phyloP scores from a whole-genome alignment of 192 early-diverging fungal species.

The Cladochytrium replicatum region DNA sequence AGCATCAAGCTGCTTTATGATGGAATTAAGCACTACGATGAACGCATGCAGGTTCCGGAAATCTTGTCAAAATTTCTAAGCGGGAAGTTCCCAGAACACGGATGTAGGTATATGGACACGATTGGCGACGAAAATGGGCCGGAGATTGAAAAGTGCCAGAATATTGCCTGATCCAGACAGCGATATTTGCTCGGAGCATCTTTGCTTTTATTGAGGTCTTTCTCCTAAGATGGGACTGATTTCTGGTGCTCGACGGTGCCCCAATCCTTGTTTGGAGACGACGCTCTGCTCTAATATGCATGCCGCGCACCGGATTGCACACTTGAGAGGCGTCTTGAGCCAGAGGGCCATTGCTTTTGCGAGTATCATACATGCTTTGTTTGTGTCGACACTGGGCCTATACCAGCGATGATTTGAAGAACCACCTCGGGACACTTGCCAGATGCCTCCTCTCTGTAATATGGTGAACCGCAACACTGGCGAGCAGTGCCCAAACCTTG shows the following conservation, averaged over 20 bases:
- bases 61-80: conserved; percentile 9
- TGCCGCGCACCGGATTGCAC: conserved; percentile 12
- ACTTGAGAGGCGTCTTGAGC: background rate
- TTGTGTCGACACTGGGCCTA: conserved; percentile 10
- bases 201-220: conserved; percentile 2
- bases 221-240: background rate
- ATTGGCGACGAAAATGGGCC: too few relatives aligned
- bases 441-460: conserved; percentile 18
- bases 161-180: conserved; percentile 5
- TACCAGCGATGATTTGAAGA: conserved; percentile 4
- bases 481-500: too few relatives aligned
- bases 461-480: too few relatives aligned
- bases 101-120: conserved; percentile 1
- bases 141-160: too few relatives aligned
- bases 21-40: conserved; percentile 19
- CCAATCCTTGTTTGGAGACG: too few relatives aligned
- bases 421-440: conserved; percentile 17
- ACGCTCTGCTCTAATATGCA: conserved; percentile 1
- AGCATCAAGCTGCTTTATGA: conserved; percentile 11
- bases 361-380: conserved; percentile 14
- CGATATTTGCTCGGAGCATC: conserved; percentile 9
- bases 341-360: conserved; percentile 7
- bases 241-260: conserved; percentile 4
- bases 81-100: conserved; percentile 11
- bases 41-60: conserved; percentile 8